Base-by-base conservation (phyloP, 2,329 filamentous ascomycete genomes). In the Botrytis porri region DNA sequence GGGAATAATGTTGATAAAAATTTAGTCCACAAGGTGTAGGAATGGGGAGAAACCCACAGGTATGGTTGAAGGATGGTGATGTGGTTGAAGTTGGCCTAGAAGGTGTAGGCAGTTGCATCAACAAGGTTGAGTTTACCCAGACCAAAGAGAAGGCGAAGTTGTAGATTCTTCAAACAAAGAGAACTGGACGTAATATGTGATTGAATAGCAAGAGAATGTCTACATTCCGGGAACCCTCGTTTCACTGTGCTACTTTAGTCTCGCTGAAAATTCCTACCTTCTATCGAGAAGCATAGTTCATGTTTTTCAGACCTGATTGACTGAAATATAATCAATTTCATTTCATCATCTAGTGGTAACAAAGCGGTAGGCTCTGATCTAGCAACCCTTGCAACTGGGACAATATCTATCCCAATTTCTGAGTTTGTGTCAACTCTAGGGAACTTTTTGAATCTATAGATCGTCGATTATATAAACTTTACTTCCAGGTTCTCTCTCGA, bases 21-120 rank as follows among this genome's bases (percentile, higher is more conserved):
- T 2, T 22, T 48, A 73, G 71, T n/a, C 92, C 91, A 0, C 86
- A 89, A 74, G 92, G 91, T 45, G 91, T 94, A 32, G 91, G 89
- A 1, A 90, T 92, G 87, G 91, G 90, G 22, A 86, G 87, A 67
- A 89, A 86, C 72, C 90, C 91, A 4, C 87, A 86, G 73, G 77
- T 92, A 16, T 93, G 90, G 89, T 82, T 93, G 73, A 89, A 90
- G 81, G 86, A 93, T 80, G 89, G 90, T 7, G 92, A 93, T 80
- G 82, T 89, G 35, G 90, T 93, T 32, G 89, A 93, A 79, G 91
- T 93, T 67, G 85, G 85, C 10, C 84, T 93, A 1, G 89, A 93
- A 77, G 84, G 86, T 1, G 88, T 93, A 10, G 91, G 92, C 37
- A 86, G 85, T 22, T 89, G 86, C 76, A 86, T 80, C 6, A 88